Evolutionary conservation across 1,139 yeast species (phyloP).

Genomic region (Ogataea hybrid): DNA sequence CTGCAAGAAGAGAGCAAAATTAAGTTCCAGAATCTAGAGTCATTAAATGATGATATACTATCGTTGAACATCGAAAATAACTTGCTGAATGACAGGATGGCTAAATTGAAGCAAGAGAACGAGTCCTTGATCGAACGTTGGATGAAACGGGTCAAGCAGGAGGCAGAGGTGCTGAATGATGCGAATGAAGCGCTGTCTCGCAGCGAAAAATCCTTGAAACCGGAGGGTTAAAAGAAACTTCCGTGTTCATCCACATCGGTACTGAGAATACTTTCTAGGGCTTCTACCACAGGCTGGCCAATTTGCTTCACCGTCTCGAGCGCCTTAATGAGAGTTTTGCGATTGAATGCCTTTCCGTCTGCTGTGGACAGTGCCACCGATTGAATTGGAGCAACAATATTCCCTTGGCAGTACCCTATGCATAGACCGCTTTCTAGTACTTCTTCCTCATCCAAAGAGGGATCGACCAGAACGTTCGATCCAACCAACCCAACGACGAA

Average conservation of each 20-base stretch:
- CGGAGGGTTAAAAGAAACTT: conserved; percentile 9
- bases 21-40: conserved; percentile 55
- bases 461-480: conserved; percentile 67
- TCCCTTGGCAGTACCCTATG: conserved; percentile 64
- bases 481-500: conserved; percentile 78
- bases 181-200: conserved; percentile 42
- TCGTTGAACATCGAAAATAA: conserved; percentile 71
- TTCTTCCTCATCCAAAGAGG: conserved; percentile 80
- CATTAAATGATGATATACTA: conserved; percentile 68
- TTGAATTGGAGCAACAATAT: conserved; percentile 62
- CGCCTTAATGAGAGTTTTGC: conserved; percentile 31
- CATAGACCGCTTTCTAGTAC: conserved; percentile 82
- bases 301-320: conserved; percentile 31
- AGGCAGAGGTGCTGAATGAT: conserved; percentile 60
- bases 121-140: conserved; percentile 54
- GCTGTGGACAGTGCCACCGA: conserved; percentile 48
- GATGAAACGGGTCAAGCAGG: conserved; percentile 55
- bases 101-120: conserved; percentile 46
- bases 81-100: conserved; percentile 48
- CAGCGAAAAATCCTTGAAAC: conserved; percentile 20
- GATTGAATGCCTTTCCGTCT: conserved; percentile 32
- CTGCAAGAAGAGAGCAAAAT: conserved; percentile 49
- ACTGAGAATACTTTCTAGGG: conserved; percentile 30
- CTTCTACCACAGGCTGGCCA: conserved; percentile 31
- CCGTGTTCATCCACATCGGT: conserved; percentile 25